Base-by-base conservation (phyloP, 495 filamentous ascomycete species). In the Trichocladium uniseriatum region DNA sequence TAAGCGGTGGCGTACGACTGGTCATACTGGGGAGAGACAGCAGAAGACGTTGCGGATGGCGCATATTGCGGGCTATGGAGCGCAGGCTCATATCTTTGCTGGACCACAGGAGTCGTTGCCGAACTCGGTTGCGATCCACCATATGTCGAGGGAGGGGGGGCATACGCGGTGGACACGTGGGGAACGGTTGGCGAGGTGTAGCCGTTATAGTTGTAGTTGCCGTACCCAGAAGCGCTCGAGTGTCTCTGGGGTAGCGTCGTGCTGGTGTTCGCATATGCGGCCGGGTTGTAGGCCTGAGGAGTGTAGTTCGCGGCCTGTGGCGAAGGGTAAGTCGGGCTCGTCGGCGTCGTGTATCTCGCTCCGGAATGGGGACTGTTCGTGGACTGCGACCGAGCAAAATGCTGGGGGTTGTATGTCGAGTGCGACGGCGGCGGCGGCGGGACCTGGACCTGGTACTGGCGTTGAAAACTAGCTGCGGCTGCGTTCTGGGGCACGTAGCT, bases 401-500 rank as follows among this genome's bases (percentile, higher is more conserved):
- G 70, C 64, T 89, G 87, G 2, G 90, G 89, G 55, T 95, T 94
- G 65, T 95, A 95, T 1, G 79, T 69, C 13, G 73, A 64, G 40
- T 79, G 81, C 15, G 69, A 70, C 27, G 76, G 69, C 28, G 76
- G 72, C 9, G 71, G 64, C 52, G 74, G 66, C 45, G 79, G 71
- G 15, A 40, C 48, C n/a, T 62, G 56, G 11, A 28, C 38, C 46
- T 82, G 79, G 50, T 83, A 83, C 45, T 81, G 76, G 16, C 70
- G 69, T 39, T 78, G 75, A 61, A 82, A 84, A 52, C 71, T 71
- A 5, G 79, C 70, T 52, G 75, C 68, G 18, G 72, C 65, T 32
- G 70, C 65, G 69, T 66, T 70, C 65, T 74, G 72, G 64, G 66
- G 64, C 54, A 55, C 65, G 59, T 69, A 69, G 63, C 62, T 61